phyloP scores from a whole-genome alignment of 768 basidiomycete species.

The Termitomyces sp. region DNA sequence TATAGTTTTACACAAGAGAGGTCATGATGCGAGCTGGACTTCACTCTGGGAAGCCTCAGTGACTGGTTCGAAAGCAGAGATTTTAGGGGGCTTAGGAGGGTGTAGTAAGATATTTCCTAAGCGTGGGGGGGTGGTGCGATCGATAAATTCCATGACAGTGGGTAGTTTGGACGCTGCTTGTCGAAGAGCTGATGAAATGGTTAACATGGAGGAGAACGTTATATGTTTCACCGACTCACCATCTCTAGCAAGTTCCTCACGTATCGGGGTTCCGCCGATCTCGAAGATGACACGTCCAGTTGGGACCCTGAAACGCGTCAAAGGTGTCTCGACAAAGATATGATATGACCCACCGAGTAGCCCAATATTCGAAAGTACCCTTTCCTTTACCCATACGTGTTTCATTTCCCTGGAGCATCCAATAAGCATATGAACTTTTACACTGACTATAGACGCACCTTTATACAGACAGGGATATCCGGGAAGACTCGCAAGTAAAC shows the following conservation, averaged over 20 bases:
- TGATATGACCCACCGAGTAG: constrained; percentile 60
- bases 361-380: constrained; percentile 97
- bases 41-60: constrained; percentile 3
- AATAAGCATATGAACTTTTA: neutral
- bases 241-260: constrained; percentile 89
- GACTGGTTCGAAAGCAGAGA: constrained; percentile 10
- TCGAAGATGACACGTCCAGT: constrained; percentile 91
- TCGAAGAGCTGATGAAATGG: constrained; percentile 57
- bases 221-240: constrained; percentile 38
- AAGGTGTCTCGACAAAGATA: neutral
- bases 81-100: constrained; percentile 28
- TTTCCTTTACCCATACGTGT: constrained; percentile 99
- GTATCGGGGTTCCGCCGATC: constrained; percentile 83
- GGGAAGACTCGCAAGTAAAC: constrained; percentile 90
- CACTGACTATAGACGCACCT: constrained; percentile 42
- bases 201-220: neutral
- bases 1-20: neutral
- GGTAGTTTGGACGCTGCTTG: constrained; percentile 88
- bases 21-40: constrained; percentile 1
- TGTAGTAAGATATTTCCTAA: constrained; percentile 61
- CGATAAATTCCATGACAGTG: constrained; percentile 83
- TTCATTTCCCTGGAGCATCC: constrained; percentile 68
- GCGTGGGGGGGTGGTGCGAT: constrained; percentile 59
- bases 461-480: constrained; percentile 95
- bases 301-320: constrained; percentile 51